Evolutionary conservation across 495 filamentous ascomycete genomes (phyloP).

Genomic region (Friedmanniomyces endolithicus): DNA sequence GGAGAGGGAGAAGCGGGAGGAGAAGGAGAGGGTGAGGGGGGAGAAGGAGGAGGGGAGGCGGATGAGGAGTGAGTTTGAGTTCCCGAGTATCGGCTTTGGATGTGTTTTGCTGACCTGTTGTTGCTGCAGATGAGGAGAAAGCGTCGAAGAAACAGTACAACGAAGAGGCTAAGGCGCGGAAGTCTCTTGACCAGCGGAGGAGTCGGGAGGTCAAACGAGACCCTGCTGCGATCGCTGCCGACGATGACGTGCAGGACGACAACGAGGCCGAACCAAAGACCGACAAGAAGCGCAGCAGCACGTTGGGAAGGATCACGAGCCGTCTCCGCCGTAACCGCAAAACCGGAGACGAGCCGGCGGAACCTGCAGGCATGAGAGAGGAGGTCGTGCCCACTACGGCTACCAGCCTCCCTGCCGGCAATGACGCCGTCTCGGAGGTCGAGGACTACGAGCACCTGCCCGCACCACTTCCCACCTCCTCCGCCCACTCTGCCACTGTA

Average conservation of each 20-base stretch:
- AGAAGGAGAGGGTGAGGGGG: constrained; percentile 42
- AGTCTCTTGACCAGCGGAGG: constrained; percentile 17
- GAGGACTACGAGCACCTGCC: neutral
- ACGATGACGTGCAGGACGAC: neutral
- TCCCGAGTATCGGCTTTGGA: too few species aligned
- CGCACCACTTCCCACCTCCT: neutral
- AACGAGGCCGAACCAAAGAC: neutral
- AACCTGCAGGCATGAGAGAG: neutral
- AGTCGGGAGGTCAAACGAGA: constrained; percentile 16
- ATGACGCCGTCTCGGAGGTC: neutral
- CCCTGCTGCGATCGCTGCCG: neutral
- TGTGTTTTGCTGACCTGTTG: neutral
- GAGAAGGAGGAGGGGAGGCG: constrained; percentile 39
- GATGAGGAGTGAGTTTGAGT: constrained; percentile 39
- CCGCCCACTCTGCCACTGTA: neutral
- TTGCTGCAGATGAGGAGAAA: constrained; percentile 13
- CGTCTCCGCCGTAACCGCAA: neutral
- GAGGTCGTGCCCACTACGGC: neutral
- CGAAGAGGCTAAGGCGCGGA: constrained; percentile 21
- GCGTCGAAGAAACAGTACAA: constrained; percentile 13
- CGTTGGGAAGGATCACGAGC: neutral
- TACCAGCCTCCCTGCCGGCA: neutral
- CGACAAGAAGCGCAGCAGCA: neutral
- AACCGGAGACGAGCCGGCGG: neutral
- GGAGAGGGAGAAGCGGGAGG: constrained; percentile 36